A percentile compares a stretch with the other conserved stretches of the same genome.
Conservation (phyloP, 1,284 basidiomycete genomes). For the Ustilago loliicola region DNA sequence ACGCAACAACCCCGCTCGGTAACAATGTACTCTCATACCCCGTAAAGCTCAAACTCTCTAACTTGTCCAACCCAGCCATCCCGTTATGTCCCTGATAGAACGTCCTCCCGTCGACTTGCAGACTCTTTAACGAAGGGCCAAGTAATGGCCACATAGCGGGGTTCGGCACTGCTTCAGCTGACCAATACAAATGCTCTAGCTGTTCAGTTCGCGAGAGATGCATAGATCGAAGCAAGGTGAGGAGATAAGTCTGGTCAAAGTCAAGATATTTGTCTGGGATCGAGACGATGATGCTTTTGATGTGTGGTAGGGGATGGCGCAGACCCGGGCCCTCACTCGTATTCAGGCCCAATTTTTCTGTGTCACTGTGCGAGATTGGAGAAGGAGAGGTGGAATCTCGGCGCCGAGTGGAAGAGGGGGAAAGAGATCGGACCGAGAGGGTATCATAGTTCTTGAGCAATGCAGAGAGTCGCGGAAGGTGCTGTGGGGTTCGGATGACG, state of each 20-base stretch:
- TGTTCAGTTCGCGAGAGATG: constrained; percentile 16
- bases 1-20: constrained; percentile 20
- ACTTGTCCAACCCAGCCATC: constrained; percentile 12
- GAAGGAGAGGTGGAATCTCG: background rate
- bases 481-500: constrained; percentile 33
- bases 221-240: constrained; percentile 28
- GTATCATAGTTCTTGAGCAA: constrained; percentile 28
- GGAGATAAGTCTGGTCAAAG: constrained; percentile 32
- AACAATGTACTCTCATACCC: constrained; percentile 46
- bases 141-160: constrained; percentile 28
- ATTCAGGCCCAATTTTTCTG: no score
- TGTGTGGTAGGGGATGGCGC: constrained; percentile 24
- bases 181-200: constrained; percentile 31
- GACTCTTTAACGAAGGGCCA: constrained; percentile 4
- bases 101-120: constrained; percentile 34
- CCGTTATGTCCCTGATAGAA: constrained; percentile 38
- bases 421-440: constrained; percentile 17
- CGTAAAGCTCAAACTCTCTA: constrained; percentile 35
- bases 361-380: background rate
- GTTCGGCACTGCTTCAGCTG: constrained; percentile 25
- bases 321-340: background rate
- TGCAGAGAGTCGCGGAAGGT: constrained; percentile 21
- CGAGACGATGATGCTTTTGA: constrained; percentile 20
- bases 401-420: constrained; percentile 7
- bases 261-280: constrained; percentile 36